Percentiles rank a stretch among this genome's conserved stretches.
Evolutionary conservation across 352 stramenopile species (phyloP).

Genomic region (Plasmopara muralis): DNA sequence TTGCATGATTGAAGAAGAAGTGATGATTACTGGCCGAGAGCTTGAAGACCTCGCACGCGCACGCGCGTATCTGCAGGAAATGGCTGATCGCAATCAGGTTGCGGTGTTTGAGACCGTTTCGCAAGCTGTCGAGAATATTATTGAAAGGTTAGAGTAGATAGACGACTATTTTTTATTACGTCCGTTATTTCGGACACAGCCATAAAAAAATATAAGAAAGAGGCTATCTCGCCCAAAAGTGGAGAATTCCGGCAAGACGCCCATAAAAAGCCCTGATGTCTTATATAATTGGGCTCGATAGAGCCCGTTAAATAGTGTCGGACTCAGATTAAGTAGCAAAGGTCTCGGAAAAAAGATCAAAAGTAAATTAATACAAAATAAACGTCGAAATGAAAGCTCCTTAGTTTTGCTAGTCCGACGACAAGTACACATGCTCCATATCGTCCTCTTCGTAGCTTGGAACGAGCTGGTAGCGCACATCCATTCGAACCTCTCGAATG

Average conservation of each 20-base stretch:
- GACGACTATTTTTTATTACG: too few species aligned
- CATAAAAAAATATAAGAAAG: too few species aligned
- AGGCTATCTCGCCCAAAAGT: too few species aligned
- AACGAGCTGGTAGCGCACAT: conserved; percentile 69
- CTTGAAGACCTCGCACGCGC: conserved; percentile 77
- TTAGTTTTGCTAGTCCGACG: conserved; percentile 33
- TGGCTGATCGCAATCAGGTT: conserved; percentile 73
- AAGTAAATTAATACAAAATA: conserved; percentile 18
- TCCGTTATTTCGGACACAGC: too few species aligned
- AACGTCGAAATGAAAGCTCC: conserved; percentile 9
- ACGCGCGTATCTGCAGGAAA: conserved; percentile 77
- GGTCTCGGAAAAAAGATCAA: conserved; percentile 3
- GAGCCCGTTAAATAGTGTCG: too few species aligned
- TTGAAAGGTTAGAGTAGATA: conserved; percentile 42
- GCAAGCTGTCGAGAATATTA: conserved; percentile 54
- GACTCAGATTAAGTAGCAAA: too few species aligned
- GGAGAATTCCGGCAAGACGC: too few species aligned
- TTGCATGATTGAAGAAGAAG: conserved; percentile 48
- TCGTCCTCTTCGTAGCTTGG: conserved; percentile 77
- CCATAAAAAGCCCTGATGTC: too few species aligned
- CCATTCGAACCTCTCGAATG: conserved; percentile 43
- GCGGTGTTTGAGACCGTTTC: conserved; percentile 64
- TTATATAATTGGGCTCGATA: neutral
- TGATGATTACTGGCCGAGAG: conserved; percentile 46
- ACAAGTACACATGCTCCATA: conserved; percentile 76